Percentiles rank a stretch among this genome's conserved stretches.
Conservation (phyloP, 176 grass and related monocot species). For the Guadua angustifolia region DNA sequence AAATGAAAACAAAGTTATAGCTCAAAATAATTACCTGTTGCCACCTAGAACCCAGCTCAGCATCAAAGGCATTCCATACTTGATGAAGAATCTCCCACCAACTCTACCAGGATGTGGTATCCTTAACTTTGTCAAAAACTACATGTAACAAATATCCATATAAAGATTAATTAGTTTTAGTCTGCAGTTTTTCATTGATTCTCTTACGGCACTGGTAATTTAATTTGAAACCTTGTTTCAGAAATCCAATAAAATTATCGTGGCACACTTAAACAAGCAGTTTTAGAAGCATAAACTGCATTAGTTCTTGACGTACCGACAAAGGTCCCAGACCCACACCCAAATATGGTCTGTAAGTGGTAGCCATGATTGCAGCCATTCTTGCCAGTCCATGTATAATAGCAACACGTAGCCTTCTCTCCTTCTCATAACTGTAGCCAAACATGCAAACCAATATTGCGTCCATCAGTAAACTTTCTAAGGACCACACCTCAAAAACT, state of each 20-base stretch:
- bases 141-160: constrained; percentile 38
- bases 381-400: constrained; percentile 96
- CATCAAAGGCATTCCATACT: constrained; percentile 86
- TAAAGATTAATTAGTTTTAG: constrained; percentile 23
- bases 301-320: constrained; percentile 70
- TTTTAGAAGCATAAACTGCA: constrained; percentile 18
- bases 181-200: constrained; percentile 17
- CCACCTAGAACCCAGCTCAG: constrained; percentile 91
- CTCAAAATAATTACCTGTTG: constrained; percentile 76
- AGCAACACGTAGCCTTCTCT: constrained; percentile 91
- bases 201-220: constrained; percentile 1
- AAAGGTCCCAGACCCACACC: constrained; percentile 84
- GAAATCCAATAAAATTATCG: constrained; percentile 21
- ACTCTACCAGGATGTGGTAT: constrained; percentile 97
- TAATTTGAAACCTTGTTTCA: constrained; percentile 19
- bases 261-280: constrained; percentile 6
- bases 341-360: constrained; percentile 92
- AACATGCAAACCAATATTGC: constrained; percentile 24
- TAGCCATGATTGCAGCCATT: constrained; percentile 99
- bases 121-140: constrained; percentile 90
- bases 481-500: constrained; percentile 10
- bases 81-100: constrained; percentile 92
- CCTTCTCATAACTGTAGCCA: constrained; percentile 78
- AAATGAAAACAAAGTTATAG: constrained; percentile 40
- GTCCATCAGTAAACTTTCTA: constrained; percentile 18